These are phyloP conservation scores for Aleurites moluccanus DNA, from an alignment of 441 rosid genomes.

Conservation along the genomic window DNA sequence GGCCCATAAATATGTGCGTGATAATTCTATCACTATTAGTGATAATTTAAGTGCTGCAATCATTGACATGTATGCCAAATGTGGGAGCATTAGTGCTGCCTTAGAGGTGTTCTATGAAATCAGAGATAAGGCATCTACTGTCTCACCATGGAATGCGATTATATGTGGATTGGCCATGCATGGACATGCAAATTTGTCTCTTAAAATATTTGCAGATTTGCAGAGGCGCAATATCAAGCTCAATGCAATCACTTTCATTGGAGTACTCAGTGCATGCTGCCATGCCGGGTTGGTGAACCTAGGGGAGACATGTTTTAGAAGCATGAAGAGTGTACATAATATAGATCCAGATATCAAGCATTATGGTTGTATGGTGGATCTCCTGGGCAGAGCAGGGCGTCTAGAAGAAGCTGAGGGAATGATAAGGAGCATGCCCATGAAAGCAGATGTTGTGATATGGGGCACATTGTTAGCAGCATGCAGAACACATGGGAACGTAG, in stretches of 20 bases:
- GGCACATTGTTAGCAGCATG: constrained; percentile 61
- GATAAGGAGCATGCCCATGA: constrained; percentile 55
- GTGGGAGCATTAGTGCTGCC: constrained; percentile 68
- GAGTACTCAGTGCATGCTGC: constrained; percentile 78
- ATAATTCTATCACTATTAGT: constrained; percentile 40
- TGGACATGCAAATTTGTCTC: constrained; percentile 65
- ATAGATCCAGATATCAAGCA: constrained; percentile 57
- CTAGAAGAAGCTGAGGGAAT: constrained; percentile 51
- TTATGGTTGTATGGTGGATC: constrained; percentile 68
- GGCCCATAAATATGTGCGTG: constrained; percentile 52
- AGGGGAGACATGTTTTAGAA: constrained; percentile 55
- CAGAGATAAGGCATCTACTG: constrained; percentile 36
- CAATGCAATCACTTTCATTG: constrained; percentile 71
- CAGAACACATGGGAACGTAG: constrained; percentile 53
- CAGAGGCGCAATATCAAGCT: constrained; percentile 48
- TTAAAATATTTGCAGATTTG: constrained; percentile 52
- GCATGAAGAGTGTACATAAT: constrained; percentile 49
- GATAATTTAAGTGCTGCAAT: constrained; percentile 74
- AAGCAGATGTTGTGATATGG: constrained; percentile 64
- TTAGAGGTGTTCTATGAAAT: too few species aligned
- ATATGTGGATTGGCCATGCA: constrained; percentile 76
- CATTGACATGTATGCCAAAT: constrained; percentile 90
- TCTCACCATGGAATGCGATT: constrained; percentile 89
- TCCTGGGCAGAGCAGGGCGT: constrained; percentile 59
- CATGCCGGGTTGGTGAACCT: constrained; percentile 61